Evolutionary conservation across 768 basidiomycete species (phyloP).

Genomic region (Tricholoma flavovirens): DNA sequence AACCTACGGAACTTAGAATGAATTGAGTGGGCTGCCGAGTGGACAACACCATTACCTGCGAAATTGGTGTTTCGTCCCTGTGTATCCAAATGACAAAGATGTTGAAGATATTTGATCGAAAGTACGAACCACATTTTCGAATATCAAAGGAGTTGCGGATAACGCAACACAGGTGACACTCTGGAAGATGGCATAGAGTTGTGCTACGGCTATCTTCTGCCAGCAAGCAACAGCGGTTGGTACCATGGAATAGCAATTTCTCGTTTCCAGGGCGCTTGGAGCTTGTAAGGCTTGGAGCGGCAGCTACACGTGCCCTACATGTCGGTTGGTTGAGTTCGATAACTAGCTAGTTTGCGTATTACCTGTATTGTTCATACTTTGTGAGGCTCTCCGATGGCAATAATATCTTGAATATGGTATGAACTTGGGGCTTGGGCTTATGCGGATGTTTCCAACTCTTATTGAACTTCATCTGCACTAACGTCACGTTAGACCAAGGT

Average conservation of each 20-base stretch:
- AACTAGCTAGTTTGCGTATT: background rate
- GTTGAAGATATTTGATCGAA: background rate
- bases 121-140: slow-evolving; percentile 45
- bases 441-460: slow-evolving; percentile 18
- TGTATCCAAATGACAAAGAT: background rate
- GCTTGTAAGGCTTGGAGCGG: slow-evolving; percentile 18
- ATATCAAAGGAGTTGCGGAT: slow-evolving; percentile 58
- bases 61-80: slow-evolving; percentile 53
- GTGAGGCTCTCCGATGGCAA: slow-evolving; percentile 10
- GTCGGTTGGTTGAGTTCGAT: background rate
- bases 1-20: slow-evolving; percentile 35
- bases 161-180: slow-evolving; percentile 53
- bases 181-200: slow-evolving; percentile 42
- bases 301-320: slow-evolving; percentile 26
- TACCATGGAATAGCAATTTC: slow-evolving; percentile 64
- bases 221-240: slow-evolving; percentile 48
- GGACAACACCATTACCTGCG: slow-evolving; percentile 30
- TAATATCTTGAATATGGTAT: slow-evolving; percentile 14
- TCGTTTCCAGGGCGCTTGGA: slow-evolving; percentile 39
- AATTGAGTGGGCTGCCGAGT: background rate
- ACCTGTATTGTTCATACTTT: slow-evolving; percentile 16
- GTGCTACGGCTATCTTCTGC: slow-evolving; percentile 46
- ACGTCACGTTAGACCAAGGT: background rate
- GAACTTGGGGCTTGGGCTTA: slow-evolving; percentile 15
- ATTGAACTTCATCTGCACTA: slow-evolving; percentile 15